Base-by-base conservation (phyloP, 2,329 filamentous ascomycete genomes). In the Mycosphaerella arachidis region DNA sequence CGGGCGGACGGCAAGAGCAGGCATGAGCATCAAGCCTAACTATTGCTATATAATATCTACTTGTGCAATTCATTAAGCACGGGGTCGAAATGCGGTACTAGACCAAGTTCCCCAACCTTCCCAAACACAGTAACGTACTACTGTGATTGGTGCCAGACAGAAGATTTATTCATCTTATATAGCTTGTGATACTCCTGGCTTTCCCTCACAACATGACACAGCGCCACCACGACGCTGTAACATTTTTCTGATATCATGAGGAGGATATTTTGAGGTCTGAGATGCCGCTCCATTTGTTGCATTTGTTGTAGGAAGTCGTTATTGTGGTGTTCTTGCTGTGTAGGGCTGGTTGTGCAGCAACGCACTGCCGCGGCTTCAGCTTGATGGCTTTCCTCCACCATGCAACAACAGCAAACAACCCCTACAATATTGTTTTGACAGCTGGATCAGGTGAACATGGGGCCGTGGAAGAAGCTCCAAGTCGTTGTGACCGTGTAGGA, bases 301-400 rank as follows among this genome's bases (percentile, higher is more conserved):
- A 52, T 29, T 3, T 6, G 9, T 10, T 52, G 18, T 35, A 52
- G 31, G 46, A 1, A 24, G 43, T 43, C 24, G 33, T 52, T 20
- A 16, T 57, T 54, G 62, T 62, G 56, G 40, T 60, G 51, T 52
- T 18, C 37, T 48, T 29, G 63, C 46, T 30, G 55, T 31, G 55
- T 46, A 43, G 40, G 40, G 40, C 40, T 43, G 40, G 40, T 18
- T 4, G 40, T 43, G 40, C n/a, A 43, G 40, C 40, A 43, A 43
- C 16, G 40, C 9, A 43, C 40, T n/a, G 6, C 40, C 13, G 40
- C 40, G 40, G 40, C 13, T n/a, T 43, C 9, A 6, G 13, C 40
- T 43, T 43, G 13, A n/a, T 43, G 40, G 40, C 40, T 18, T 13
- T 16, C 1, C 13, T 43, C 13, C 16, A 43, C n/a, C 40, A n/a